Evolutionary conservation across 371 early-diverging fungal genomes (phyloP), one percentile per base, ranked within the genome.

Genomic region (Zychaea mexicana): DNA sequence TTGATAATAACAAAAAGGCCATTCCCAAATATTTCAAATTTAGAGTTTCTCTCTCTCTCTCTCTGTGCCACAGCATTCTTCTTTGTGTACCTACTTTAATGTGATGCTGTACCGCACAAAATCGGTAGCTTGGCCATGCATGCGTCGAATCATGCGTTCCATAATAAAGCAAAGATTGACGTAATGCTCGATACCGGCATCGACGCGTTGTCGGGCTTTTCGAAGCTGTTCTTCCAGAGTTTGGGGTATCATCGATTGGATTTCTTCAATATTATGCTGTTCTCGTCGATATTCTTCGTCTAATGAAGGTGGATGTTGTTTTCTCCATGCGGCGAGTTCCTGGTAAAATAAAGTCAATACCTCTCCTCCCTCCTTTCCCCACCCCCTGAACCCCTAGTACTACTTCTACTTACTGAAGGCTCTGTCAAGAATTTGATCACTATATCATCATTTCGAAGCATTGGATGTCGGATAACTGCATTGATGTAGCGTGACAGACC

Each of bases 401-500:
- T n/a, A n/a, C n/a, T n/a, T n/a, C n/a, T 1, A 39, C 52, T 70
- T 82, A 90, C 90, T 57, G 85, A 81, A 52, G 88, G 83, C 42
- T 89, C 88, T 8, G 85, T 86, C 45, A 91, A 70, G 61, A 92
- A 92, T 0, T 78, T 82, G 10, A 80, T 55, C 9, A 90, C 88
- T 3, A 85, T 61, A 15, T 84, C 83, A 57, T 93, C 92, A 38
- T 83, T 76, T 53, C 79, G 76, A 31, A 94, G 66, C 0, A 84
- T 78, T 2, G 94, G 94, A 64, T 94, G 94, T 55, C 89, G 82
- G 24, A 84, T 87, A 38, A 94, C 60, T 45, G 85, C 83, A 67
- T 90, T 90, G 53, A 88, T 83, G 69, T 91, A 94, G 10, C 93
- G 82, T 2, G 76, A 69, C 32, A 94, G 70, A 4, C 92, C 92